phyloP scores from a whole-genome alignment of 768 basidiomycete species.

The Russula griseocarnosa region DNA sequence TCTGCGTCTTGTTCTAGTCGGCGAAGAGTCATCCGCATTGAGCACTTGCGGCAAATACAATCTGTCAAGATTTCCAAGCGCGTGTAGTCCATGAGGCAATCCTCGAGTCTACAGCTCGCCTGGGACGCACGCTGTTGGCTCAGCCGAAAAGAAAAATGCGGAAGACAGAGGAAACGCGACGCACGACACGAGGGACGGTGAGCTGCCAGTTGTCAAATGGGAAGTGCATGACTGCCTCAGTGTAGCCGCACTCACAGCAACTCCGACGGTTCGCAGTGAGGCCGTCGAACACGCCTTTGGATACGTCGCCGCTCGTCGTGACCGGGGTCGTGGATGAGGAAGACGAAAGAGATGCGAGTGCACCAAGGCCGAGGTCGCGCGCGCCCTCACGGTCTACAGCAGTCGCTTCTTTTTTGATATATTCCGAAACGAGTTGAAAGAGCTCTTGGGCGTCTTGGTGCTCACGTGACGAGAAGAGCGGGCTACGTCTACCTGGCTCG shows the following conservation, averaged over 20 bases:
- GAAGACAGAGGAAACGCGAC: slow-evolving; percentile 43
- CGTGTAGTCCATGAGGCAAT: slow-evolving; percentile 86
- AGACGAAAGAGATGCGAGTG: slow-evolving; percentile 36
- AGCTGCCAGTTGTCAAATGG: slow-evolving; percentile 83
- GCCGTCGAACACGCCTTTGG: slow-evolving; percentile 81
- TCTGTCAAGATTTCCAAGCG: slow-evolving; percentile 84
- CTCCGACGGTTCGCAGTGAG: slow-evolving; percentile 86
- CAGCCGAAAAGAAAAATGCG: neutral
- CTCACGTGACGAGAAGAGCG: slow-evolving; percentile 81
- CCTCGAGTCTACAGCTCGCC: slow-evolving; percentile 68
- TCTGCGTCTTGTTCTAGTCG: slow-evolving; percentile 61
- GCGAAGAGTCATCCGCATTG: slow-evolving; percentile 70
- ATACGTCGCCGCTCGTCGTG: slow-evolving; percentile 36
- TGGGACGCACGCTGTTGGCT: slow-evolving; percentile 32
- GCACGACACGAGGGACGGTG: slow-evolving; percentile 54
- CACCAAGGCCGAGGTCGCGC: slow-evolving; percentile 69
- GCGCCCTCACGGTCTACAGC: slow-evolving; percentile 68
- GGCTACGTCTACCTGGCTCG: slow-evolving; percentile 49
- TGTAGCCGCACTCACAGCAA: slow-evolving; percentile 87
- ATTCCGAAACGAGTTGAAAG: slow-evolving; percentile 91
- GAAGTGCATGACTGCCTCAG: slow-evolving; percentile 91
- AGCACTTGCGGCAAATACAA: slow-evolving; percentile 90
- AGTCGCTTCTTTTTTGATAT: slow-evolving; percentile 77
- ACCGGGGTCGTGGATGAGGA: slow-evolving; percentile 27
- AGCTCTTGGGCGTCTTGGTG: slow-evolving; percentile 98